Evolutionary conservation across 1,284 basidiomycete genomes (phyloP).

Genomic region (Irpex rosettiformis): DNA sequence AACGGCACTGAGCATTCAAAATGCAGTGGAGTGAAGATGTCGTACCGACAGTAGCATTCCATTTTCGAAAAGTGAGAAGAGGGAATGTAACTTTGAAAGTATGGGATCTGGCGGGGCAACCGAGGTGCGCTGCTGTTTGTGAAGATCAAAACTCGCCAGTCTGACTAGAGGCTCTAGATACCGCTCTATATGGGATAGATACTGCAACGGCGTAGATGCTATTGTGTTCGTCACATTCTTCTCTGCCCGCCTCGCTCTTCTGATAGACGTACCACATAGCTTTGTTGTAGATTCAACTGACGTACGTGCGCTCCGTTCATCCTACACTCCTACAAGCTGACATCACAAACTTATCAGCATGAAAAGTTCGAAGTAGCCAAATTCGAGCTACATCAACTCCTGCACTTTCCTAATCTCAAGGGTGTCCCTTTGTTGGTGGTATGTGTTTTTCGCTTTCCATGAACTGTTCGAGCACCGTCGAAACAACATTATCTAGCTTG

Average conservation of each 20-base stretch:
- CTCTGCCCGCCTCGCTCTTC: slow-evolving; percentile 12
- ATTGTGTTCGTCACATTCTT: slow-evolving; percentile 68
- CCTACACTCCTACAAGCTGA: neutral
- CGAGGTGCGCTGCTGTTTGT: neutral
- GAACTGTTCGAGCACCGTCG: too few species aligned
- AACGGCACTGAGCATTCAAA: neutral
- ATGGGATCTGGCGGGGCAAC: slow-evolving; percentile 75
- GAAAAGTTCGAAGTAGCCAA: slow-evolving; percentile 85
- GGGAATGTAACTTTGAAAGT: slow-evolving; percentile 91
- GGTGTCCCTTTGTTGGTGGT: slow-evolving; percentile 90
- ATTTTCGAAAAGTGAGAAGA: slow-evolving; percentile 80
- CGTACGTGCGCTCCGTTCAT: slow-evolving; percentile 42
- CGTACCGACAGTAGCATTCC: slow-evolving; percentile 92
- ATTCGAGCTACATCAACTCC: slow-evolving; percentile 87
- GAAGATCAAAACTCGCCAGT: neutral
- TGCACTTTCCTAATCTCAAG: slow-evolving; percentile 68
- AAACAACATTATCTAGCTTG: slow-evolving; percentile 49
- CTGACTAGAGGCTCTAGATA: slow-evolving; percentile 52
- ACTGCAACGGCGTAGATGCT: slow-evolving; percentile 92
- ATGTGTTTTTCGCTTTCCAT: slow-evolving; percentile 22
- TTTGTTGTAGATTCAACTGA: slow-evolving; percentile 90
- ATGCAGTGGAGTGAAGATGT: slow-evolving; percentile 87
- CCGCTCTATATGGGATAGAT: slow-evolving; percentile 92
- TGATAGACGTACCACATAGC: slow-evolving; percentile 37
- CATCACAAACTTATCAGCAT: slow-evolving; percentile 41